These are phyloP conservation scores for Candida oleophila DNA, from an alignment of 805 yeast species.

Conservation along the genomic window DNA sequence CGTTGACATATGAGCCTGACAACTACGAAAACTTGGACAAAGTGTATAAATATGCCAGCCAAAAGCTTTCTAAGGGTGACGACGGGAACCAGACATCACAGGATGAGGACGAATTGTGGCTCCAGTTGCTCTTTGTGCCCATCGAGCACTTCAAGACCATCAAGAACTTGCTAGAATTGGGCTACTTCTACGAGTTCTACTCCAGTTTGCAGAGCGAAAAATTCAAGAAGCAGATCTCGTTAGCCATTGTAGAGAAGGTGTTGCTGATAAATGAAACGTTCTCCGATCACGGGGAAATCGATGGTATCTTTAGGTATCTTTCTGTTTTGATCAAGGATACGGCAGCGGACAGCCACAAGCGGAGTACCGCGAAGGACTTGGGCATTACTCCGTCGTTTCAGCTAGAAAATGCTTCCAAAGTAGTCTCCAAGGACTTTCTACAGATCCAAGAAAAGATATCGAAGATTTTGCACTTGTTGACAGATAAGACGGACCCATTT, in stretches of 20 bases:
- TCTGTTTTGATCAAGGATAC: constrained; percentile 49
- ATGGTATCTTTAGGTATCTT: constrained; percentile 59
- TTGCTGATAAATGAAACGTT: constrained; percentile 34
- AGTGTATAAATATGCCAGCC: constrained; percentile 57
- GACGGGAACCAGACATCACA: constrained; percentile 4
- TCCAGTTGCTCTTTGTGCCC: constrained; percentile 49
- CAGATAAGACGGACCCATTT: constrained; percentile 45
- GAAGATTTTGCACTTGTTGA: constrained; percentile 59
- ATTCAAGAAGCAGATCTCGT: constrained; percentile 57
- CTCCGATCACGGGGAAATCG: constrained; percentile 46
- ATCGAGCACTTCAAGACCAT: constrained; percentile 42
- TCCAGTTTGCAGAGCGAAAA: constrained; percentile 48
- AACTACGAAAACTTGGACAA: constrained; percentile 59
- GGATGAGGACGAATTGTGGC: constrained; percentile 40
- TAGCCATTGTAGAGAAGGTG: constrained; percentile 59
- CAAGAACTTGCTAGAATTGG: constrained; percentile 41
- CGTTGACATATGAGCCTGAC: constrained; percentile 65
- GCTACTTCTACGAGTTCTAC: constrained; percentile 52
- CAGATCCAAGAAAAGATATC: constrained; percentile 62
- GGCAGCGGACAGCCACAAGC: constrained; percentile 12
- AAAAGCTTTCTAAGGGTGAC: constrained; percentile 23
- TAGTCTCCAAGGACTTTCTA: constrained; percentile 36
- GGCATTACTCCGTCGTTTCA: constrained; percentile 37
- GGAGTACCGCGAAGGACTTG: constrained; percentile 36
- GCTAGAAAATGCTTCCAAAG: constrained; percentile 26